A percentile compares a stretch with the other conserved stretches of the same genome.
Evolutionary conservation across 352 stramenopile species (phyloP).

Genomic region (Thalassiosira tumida): DNA sequence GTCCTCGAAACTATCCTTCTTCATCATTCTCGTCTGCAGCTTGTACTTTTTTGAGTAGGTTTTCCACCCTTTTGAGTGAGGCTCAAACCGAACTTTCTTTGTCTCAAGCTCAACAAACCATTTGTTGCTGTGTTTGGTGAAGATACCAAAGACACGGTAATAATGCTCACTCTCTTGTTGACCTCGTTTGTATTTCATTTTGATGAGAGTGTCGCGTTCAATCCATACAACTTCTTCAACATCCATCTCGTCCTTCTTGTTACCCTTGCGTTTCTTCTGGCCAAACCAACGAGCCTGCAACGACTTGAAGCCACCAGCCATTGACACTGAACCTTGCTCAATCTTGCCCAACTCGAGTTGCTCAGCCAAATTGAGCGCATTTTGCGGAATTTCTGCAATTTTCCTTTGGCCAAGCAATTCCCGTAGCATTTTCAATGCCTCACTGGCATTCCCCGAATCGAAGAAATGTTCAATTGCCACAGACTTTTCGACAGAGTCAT

Average conservation of each 20-base stretch:
- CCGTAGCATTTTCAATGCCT: background rate
- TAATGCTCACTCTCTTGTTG: background rate
- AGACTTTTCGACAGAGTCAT: background rate
- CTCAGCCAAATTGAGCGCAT: slow-evolving; percentile 20
- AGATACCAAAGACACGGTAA: background rate
- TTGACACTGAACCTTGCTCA: slow-evolving; percentile 12
- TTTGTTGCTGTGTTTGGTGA: background rate
- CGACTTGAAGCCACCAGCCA: background rate
- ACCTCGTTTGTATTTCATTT: background rate
- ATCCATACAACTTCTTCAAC: background rate
- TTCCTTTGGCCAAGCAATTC: background rate
- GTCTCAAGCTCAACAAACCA: slow-evolving; percentile 6
- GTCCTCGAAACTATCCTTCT: no score
- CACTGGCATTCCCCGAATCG: background rate
- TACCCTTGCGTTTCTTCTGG: background rate
- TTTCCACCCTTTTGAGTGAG: no score
- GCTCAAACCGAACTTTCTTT: no score
- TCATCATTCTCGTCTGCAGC: no score
- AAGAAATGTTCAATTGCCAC: background rate
- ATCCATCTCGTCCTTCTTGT: background rate
- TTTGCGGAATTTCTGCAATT: background rate
- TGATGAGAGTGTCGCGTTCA: background rate
- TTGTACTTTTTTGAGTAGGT: no score
- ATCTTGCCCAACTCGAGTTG: slow-evolving; percentile 33
- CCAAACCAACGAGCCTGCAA: slow-evolving; percentile 11